phyloP scores from a whole-genome alignment of 2,329 filamentous ascomycete genomes.

The Fusarium musae region DNA sequence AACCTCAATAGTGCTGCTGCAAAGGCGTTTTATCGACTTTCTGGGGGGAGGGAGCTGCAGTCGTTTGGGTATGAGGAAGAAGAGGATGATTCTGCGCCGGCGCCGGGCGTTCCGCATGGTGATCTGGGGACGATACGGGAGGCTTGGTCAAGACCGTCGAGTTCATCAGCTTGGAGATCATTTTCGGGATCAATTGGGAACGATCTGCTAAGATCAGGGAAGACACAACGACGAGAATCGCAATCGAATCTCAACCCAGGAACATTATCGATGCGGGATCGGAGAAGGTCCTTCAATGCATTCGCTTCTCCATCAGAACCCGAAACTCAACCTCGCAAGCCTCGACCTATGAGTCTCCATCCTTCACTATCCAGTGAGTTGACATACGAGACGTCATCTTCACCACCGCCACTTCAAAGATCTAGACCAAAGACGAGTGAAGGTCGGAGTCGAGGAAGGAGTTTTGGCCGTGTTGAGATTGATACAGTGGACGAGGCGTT shows the following conservation, averaged over 20 bases:
- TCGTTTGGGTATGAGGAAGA: constrained; percentile 7
- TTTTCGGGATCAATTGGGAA: constrained; percentile 21
- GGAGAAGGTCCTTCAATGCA: constrained; percentile 40
- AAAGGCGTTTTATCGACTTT: constrained; percentile 50
- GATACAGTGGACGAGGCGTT: constrained; percentile 29
- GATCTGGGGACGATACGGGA: constrained; percentile 17
- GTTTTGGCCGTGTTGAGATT: constrained; percentile 32
- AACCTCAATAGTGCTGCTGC: constrained; percentile 50
- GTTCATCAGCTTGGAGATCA: constrained; percentile 35
- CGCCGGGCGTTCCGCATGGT: constrained; percentile 31
- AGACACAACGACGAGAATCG: constrained; percentile 8
- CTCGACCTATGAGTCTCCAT: constrained; percentile 38
- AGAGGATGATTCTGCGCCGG: constrained; percentile 30
- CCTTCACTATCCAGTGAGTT: constrained; percentile 34
- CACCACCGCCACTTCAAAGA: constrained; percentile 30
- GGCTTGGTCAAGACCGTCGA: constrained; percentile 18
- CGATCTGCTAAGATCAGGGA: constrained; percentile 11
- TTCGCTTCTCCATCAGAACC: constrained; percentile 21
- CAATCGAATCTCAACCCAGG: constrained; percentile 4
- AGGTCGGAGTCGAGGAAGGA: constrained; percentile 7
- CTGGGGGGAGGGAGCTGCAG: constrained; percentile 10
- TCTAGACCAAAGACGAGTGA: constrained; percentile 35
- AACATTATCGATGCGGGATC: constrained; percentile 7
- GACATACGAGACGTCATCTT: constrained; percentile 9
- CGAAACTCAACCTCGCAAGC: constrained; percentile 21